These are phyloP conservation scores for Mollisia scopiformis DNA, from an alignment of 2,329 filamentous ascomycete genomes.

Conservation along the genomic window DNA sequence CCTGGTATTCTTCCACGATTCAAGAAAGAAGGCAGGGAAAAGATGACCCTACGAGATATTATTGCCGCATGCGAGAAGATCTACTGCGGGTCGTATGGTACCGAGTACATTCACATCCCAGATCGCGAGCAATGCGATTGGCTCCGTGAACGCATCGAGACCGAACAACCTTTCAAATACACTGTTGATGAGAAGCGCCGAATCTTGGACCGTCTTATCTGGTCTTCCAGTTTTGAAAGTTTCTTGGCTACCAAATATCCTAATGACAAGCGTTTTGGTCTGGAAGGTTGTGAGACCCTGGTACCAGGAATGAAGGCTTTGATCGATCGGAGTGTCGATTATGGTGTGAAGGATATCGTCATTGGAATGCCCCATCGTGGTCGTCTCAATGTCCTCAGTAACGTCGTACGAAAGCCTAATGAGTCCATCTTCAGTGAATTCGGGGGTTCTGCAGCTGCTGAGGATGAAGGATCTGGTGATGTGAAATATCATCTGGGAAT, in stretches of 20 bases:
- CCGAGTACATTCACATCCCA: conserved; percentile 99
- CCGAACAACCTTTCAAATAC: conserved; percentile 95
- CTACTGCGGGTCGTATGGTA: conserved; percentile 96
- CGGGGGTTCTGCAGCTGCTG: conserved; percentile 81
- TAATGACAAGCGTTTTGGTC: conserved; percentile 98
- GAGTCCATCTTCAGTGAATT: conserved; percentile 99
- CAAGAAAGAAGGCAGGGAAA: conserved; percentile 83
- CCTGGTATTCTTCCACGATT: conserved; percentile 95
- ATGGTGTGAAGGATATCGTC: conserved; percentile 98
- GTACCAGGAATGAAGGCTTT: conserved; percentile 99
- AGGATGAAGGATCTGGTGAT: conserved; percentile 95
- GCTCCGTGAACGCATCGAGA: conserved; percentile 93
- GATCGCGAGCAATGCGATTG: conserved; percentile 98
- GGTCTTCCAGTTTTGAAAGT: conserved; percentile 95
- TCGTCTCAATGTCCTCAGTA: conserved; percentile 95
- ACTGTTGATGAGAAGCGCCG: conserved; percentile 97
- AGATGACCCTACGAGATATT: conserved; percentile 97
- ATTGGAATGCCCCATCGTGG: conserved; percentile 99
- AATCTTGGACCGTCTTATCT: conserved; percentile 96
- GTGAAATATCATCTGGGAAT: conserved; percentile 99
- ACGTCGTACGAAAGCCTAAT: conserved; percentile 98
- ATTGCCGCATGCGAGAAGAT: conserved; percentile 90
- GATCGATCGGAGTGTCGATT: conserved; percentile 97
- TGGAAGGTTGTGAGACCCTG: conserved; percentile 95
- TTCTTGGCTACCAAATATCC: conserved; percentile 98